Conservation (phyloP, 2,329 filamentous ascomycete species). For the Emergomyces africanus region DNA sequence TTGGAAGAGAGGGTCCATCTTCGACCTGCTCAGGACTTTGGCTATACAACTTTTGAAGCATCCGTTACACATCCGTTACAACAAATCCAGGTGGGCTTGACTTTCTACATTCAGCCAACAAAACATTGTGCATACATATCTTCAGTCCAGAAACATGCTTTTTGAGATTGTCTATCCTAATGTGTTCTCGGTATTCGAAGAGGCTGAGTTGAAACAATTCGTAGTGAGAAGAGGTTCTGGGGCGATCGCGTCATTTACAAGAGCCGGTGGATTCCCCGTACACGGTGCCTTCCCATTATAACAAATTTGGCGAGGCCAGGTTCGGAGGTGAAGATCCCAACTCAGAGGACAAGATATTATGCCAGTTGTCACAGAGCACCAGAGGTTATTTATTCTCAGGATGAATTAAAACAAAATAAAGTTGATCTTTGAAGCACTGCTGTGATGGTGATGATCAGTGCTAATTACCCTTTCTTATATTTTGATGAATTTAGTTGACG, state of each 20-base stretch:
- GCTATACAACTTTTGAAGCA: constrained; percentile 7
- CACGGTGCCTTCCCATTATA: constrained; percentile 5
- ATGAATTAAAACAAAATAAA: constrained; percentile 14
- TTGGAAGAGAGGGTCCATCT: constrained; percentile 7
- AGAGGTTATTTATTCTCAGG: constrained; percentile 14
- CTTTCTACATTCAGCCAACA: constrained; percentile 1
- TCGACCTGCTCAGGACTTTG: constrained; percentile 1
- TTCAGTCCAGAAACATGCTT: constrained; percentile 7
- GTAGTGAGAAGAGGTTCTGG: constrained; percentile 5
- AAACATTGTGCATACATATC: constrained; percentile 2
- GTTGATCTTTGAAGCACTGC: constrained; percentile 17
- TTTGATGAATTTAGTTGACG: background rate
- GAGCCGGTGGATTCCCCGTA: constrained; percentile 6
- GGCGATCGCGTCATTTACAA: constrained; percentile 10
- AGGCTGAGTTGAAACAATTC: constrained; percentile 6
- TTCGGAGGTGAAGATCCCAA: background rate
- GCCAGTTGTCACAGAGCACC: constrained; percentile 14
- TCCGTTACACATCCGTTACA: constrained; percentile 4
- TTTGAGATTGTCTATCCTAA: constrained; percentile 4
- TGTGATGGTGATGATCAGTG: constrained; percentile 14
- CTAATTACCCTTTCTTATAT: background rate
- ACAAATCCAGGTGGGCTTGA: constrained; percentile 3
- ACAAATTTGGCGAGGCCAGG: constrained; percentile 7
- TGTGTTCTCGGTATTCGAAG: constrained; percentile 6
- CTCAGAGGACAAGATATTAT: constrained; percentile 8